Conservation (phyloP, 768 basidiomycete genomes). For the Amanita molliuscula region DNA sequence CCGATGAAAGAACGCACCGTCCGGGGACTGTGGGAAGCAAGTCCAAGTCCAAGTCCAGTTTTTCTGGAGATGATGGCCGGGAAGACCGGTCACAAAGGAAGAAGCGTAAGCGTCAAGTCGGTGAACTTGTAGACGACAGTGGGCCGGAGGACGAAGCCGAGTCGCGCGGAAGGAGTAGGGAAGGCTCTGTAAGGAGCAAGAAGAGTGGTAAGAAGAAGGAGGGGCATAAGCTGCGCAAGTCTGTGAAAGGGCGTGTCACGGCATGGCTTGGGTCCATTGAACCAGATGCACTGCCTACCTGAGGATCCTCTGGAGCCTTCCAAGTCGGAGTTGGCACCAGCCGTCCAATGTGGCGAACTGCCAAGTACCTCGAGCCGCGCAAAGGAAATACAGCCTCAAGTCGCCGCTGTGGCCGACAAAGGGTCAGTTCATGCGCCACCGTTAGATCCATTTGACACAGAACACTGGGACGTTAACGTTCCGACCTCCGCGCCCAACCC, state of each 20-base stretch:
- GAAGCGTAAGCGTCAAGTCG: slow-evolving; percentile 12
- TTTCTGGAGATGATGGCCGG: slow-evolving; percentile 3
- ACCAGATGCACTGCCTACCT: slow-evolving; percentile 36
- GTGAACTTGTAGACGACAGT: slow-evolving; percentile 7
- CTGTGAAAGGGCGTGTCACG: slow-evolving; percentile 61
- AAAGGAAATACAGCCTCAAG: not conserved
- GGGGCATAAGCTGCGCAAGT: slow-evolving; percentile 14
- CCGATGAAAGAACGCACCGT: slow-evolving; percentile 29
- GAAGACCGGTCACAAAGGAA: slow-evolving; percentile 15
- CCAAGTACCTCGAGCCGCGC: not conserved
- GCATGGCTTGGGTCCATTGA: slow-evolving; percentile 70
- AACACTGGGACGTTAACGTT: slow-evolving; percentile 9
- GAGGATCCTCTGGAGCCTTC: slow-evolving; percentile 33
- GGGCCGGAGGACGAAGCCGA: slow-evolving; percentile 10
- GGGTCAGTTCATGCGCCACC: not conserved
- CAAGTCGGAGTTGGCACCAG: slow-evolving; percentile 4
- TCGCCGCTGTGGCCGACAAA: not conserved
- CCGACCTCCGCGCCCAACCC: slow-evolving; percentile 46
- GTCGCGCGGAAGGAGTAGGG: slow-evolving; percentile 10
- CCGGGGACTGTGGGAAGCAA: slow-evolving; percentile 15
- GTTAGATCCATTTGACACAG: not conserved
- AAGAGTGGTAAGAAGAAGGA: slow-evolving; percentile 16
- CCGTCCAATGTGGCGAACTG: not conserved
- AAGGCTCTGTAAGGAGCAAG: slow-evolving; percentile 15
- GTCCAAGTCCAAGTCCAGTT: slow-evolving; percentile 6